phyloP scores from a whole-genome alignment of 2,329 filamentous ascomycete species.

The Stemphylium lycopersici region DNA sequence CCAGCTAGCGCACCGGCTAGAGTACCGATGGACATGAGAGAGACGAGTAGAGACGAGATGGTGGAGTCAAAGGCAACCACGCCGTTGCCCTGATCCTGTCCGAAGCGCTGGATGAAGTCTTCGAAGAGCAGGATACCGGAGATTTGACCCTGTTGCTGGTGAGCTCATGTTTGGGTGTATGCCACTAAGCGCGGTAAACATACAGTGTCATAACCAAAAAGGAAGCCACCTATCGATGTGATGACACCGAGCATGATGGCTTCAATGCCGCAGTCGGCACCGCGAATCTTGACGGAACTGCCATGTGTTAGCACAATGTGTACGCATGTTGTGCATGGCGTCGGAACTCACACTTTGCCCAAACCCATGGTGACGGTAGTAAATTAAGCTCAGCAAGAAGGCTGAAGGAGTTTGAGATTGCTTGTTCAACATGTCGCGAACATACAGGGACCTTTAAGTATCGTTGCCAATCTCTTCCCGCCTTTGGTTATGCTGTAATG shows the following conservation, averaged over 20 bases:
- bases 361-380: conserved; percentile 32
- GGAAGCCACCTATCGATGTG: conserved; percentile 65
- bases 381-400: conserved; percentile 1
- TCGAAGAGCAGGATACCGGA: conserved; percentile 49
- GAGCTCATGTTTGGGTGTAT: background rate
- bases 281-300: conserved; percentile 38
- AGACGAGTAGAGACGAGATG: conserved; percentile 52
- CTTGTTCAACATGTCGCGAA: conserved; percentile 2
- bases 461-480: conserved; percentile 14
- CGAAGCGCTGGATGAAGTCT: conserved; percentile 65
- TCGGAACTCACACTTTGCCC: conserved; percentile 24
- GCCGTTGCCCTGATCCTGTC: conserved; percentile 52
- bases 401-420: conserved; percentile 6
- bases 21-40: conserved; percentile 49
- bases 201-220: conserved; percentile 68
- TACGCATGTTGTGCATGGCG: background rate
- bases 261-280: conserved; percentile 41
- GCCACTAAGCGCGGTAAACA: background rate
- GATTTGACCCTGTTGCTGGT: conserved; percentile 36
- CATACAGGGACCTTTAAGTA: conserved; percentile 24
- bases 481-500: conserved; percentile 28
- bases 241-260: conserved; percentile 61
- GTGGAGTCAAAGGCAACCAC: conserved; percentile 48
- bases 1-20: conserved; percentile 51
- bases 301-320: conserved; percentile 10